Conservation (phyloP, 768 basidiomycete species). For the Russula earlei region DNA sequence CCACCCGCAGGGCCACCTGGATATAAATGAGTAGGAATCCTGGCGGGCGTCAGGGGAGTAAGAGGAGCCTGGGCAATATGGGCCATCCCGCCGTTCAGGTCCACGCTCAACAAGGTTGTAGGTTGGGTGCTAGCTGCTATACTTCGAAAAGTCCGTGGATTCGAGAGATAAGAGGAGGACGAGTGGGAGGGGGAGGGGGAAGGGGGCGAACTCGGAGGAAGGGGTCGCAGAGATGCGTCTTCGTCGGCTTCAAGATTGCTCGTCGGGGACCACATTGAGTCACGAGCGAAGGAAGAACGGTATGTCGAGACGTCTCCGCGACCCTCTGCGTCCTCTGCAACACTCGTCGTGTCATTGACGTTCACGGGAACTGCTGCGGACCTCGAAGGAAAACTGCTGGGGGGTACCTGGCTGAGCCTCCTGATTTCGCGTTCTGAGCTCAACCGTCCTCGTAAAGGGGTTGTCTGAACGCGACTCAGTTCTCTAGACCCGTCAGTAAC, state of each 20-base stretch:
- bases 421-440: constrained; percentile 19
- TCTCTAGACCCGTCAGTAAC: constrained; percentile 17
- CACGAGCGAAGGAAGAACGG: constrained; percentile 53
- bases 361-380: constrained; percentile 48
- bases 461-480: constrained; percentile 18
- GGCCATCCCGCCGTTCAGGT: constrained; percentile 74
- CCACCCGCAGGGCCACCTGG: constrained; percentile 40
- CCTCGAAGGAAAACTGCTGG: constrained; percentile 16
- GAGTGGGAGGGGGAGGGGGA: constrained; percentile 81
- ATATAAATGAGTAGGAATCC: constrained; percentile 51
- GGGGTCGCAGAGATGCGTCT: constrained; percentile 83
- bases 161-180: constrained; percentile 75
- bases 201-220: constrained; percentile 81
- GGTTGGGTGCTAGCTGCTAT: constrained; percentile 88
- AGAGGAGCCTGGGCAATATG: constrained; percentile 83
- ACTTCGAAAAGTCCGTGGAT: constrained; percentile 72
- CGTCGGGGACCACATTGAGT: constrained; percentile 73
- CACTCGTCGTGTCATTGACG: constrained; percentile 34
- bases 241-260: constrained; percentile 82
- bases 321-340: constrained; percentile 24
- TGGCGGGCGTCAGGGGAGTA: constrained; percentile 45
- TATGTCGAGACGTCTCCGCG: constrained; percentile 36
- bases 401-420: constrained; percentile 19
- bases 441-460: constrained; percentile 19
- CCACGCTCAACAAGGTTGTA: constrained; percentile 87